phyloP scores from a whole-genome alignment of 2,329 filamentous ascomycete species.

The Neonectria faginata region DNA sequence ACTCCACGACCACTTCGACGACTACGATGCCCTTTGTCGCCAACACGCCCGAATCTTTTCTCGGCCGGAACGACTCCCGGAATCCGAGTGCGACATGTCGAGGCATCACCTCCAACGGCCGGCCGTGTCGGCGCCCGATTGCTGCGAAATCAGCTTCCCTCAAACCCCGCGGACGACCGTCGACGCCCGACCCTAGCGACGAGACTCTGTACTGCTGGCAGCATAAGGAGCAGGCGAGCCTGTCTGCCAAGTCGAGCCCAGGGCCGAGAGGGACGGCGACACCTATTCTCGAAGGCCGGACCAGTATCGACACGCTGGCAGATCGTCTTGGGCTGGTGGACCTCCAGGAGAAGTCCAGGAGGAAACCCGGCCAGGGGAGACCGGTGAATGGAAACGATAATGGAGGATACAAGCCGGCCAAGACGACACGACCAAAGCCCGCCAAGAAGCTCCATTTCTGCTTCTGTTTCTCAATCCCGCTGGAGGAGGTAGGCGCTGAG shows the following conservation, averaged over 20 bases:
- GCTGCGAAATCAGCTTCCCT: constrained; percentile 47
- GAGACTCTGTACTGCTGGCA: constrained; percentile 90
- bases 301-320: constrained; percentile 88
- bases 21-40: constrained; percentile 55
- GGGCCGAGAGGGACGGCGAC: constrained; percentile 57
- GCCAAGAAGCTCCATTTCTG: constrained; percentile 55
- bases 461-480: constrained; percentile 65
- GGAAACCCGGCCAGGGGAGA: constrained; percentile 28
- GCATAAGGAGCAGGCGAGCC: constrained; percentile 85
- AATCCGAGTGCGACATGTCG: constrained; percentile 87
- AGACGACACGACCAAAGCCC: constrained; percentile 40
- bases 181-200: constrained; percentile 62
- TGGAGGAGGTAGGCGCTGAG: constrained; percentile 55
- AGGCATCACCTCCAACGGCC: constrained; percentile 85
- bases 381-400: constrained; percentile 43
- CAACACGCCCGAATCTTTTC: constrained; percentile 81
- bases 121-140: constrained; percentile 82
- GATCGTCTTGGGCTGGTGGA: constrained; percentile 82
- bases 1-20: neutral
- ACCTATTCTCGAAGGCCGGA: constrained; percentile 72
- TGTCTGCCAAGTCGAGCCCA: constrained; percentile 59
- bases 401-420: constrained; percentile 22
- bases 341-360: constrained; percentile 61
- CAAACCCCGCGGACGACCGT: constrained; percentile 43
- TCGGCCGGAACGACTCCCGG: constrained; percentile 85